Conservation (phyloP, 1,139 yeast species). For the Debaryomycetaceae sp. region DNA sequence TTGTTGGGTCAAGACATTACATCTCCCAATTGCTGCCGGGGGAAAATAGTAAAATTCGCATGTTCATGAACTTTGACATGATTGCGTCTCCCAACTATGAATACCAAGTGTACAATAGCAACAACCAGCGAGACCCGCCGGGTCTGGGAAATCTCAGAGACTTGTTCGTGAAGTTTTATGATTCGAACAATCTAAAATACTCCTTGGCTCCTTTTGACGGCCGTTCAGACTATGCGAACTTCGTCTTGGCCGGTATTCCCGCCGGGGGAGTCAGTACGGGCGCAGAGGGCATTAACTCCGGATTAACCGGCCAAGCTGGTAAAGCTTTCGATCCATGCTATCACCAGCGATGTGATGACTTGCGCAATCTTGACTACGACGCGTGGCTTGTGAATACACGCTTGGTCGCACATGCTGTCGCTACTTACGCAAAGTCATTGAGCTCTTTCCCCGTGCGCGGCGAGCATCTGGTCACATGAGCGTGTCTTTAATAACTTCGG, state of each 20-base stretch:
- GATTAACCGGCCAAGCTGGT: constrained; percentile 48
- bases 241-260: constrained; percentile 80
- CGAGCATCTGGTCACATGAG: too few relatives aligned
- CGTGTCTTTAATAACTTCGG: too few relatives aligned
- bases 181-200: constrained; percentile 57
- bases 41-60: constrained; percentile 70
- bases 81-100: constrained; percentile 96
- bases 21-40: constrained; percentile 51
- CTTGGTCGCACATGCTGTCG: constrained; percentile 87
- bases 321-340: constrained; percentile 75
- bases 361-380: constrained; percentile 65
- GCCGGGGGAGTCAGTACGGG: constrained; percentile 96
- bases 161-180: constrained; percentile 64
- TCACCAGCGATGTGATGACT: constrained; percentile 78
- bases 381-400: constrained; percentile 80
- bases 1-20: constrained; percentile 74
- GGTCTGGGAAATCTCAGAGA: constrained; percentile 80
- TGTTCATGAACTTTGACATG: constrained; percentile 97
- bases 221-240: constrained; percentile 90
- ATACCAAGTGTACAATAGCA: constrained; percentile 77
- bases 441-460: constrained; percentile 60
- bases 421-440: constrained; percentile 64
- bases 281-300: constrained; percentile 70
- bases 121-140: constrained; percentile 63
- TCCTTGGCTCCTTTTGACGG: constrained; percentile 87